A percentile compares a stretch with the other conserved stretches of the same genome.
phyloP scores from a whole-genome alignment of 2,329 filamentous ascomycete genomes.

The Cladosporium oxysporum region DNA sequence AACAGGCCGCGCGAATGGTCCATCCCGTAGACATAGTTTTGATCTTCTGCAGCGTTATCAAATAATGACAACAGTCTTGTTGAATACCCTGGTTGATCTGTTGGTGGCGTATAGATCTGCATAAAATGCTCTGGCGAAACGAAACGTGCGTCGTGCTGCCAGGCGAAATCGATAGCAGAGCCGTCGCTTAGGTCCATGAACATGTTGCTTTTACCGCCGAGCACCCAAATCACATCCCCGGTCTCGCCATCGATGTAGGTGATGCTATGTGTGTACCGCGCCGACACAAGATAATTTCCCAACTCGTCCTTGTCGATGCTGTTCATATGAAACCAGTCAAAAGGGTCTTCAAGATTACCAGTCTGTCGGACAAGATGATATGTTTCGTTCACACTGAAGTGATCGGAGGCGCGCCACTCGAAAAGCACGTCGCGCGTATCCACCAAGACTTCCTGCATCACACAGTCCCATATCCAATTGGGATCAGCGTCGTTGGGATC shows the following conservation, averaged over 20 bases:
- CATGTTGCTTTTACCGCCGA: conserved; percentile 35
- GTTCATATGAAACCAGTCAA: conserved; percentile 57
- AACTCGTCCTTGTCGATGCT: conserved; percentile 52
- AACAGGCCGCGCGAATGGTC: conserved; percentile 30
- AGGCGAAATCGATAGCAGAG: conserved; percentile 26
- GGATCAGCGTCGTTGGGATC: conserved; percentile 31
- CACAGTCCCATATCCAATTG: conserved; percentile 32
- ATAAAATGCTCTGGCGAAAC: conserved; percentile 20
- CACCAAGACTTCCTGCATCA: conserved; percentile 33
- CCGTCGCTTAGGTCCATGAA: conserved; percentile 28
- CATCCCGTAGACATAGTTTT: conserved; percentile 27
- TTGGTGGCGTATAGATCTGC: conserved; percentile 21
- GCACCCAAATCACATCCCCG: conserved; percentile 53
- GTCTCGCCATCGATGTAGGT: conserved; percentile 48
- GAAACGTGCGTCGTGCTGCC: conserved; percentile 30
- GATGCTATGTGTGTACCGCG: conserved; percentile 51
- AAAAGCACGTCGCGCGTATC: conserved; percentile 19
- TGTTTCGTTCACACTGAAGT: conserved; percentile 49
- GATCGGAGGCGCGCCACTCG: conserved; percentile 43
- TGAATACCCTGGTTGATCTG: conserved; percentile 22
- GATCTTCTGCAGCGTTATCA: conserved; percentile 50
- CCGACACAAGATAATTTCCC: conserved; percentile 56
- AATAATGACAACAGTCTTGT: conserved; percentile 39
- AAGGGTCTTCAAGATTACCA: conserved; percentile 43
- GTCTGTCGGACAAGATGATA: conserved; percentile 35